Evolutionary conservation across 176 grass and related monocot genomes (phyloP), one percentile per base, ranked within the genome.

Genomic region (Triticum monococcum): DNA sequence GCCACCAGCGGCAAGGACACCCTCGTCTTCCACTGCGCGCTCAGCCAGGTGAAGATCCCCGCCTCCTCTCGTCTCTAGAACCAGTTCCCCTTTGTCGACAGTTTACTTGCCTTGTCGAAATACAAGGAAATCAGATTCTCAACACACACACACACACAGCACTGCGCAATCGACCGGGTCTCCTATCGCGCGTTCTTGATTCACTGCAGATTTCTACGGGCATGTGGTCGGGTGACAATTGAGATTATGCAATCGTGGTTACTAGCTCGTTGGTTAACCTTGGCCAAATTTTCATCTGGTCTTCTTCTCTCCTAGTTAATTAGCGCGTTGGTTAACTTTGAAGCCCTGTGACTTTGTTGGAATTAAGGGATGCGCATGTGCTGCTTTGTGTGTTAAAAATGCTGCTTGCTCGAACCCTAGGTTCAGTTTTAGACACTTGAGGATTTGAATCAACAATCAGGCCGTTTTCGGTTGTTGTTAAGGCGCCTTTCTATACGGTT

Each of bases 1-100:
- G 22, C 90, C 54, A 56, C 93, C 81, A 76, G 36, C 78, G 92
- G 79, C 75, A 94, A 94, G 87, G 92, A 96, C 69, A 96, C 93
- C 81, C 90, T 98, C 68, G 92, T 98, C 81, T 98, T 98, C 73
- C 96, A 98, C 88, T 98, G 96, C 90, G 92, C 92, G n/a, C 94
- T 98, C 65, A 96, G 97, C 87, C 77, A 96, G 92, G 97, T 96
- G 1, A 75, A 56, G 41, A 66, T 88, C 52, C 75, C 17, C 14
- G 22, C n/a, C 23, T 5, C 52, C 8, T 4, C 12, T 61, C 32
- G 33, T 40, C 33, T 40, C 35, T 70, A 37, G 20, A 1, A 17
- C 31, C 2, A 36, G 37, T 11, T 2, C 9, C 68, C 35, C 68
- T 5, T 41, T 41, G 16, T 24, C 20, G 9, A 22, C 48, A 12